phyloP scores from a whole-genome alignment of 176 grass and related monocot species.

The Carex pumila region DNA sequence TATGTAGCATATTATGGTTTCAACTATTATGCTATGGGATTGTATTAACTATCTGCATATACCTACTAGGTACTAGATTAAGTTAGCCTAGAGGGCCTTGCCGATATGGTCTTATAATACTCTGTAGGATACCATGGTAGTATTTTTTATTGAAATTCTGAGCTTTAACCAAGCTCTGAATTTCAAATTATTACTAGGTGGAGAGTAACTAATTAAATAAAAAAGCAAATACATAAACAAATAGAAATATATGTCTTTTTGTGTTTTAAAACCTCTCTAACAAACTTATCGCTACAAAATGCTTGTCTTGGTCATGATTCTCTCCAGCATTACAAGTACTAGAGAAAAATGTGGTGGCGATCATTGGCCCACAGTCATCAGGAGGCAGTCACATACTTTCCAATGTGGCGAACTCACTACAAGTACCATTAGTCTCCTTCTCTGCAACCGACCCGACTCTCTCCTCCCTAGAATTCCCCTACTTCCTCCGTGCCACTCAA shows the following conservation, averaged over 20 bases:
- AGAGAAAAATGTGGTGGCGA: conserved; percentile 53
- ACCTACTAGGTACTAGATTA: conserved; percentile 10
- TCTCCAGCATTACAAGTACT: conserved; percentile 56
- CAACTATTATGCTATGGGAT: not conserved
- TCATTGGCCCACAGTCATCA: conserved; percentile 75
- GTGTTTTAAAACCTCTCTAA: not conserved
- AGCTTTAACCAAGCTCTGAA: not conserved
- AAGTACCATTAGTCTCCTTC: conserved; percentile 73
- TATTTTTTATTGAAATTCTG: not conserved
- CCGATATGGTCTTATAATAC: not conserved
- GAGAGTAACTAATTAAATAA: conserved; percentile 17
- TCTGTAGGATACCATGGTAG: not conserved
- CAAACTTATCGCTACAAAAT: not conserved
- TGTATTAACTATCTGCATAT: not conserved
- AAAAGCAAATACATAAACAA: not conserved
- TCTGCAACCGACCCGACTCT: conserved; percentile 68
- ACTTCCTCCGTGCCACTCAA: conserved; percentile 55
- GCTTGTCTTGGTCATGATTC: conserved; percentile 27
- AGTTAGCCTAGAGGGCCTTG: not conserved
- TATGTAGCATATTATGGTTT: not conserved
- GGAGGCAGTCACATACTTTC: conserved; percentile 62
- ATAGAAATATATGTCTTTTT: not conserved
- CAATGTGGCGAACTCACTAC: conserved; percentile 54
- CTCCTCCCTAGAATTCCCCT: conserved; percentile 60
- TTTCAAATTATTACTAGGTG: conserved; percentile 16